Percentiles rank a stretch among this genome's conserved stretches.
phyloP scores from a whole-genome alignment of 768 basidiomycete genomes.

The Termitomyces sp. region DNA sequence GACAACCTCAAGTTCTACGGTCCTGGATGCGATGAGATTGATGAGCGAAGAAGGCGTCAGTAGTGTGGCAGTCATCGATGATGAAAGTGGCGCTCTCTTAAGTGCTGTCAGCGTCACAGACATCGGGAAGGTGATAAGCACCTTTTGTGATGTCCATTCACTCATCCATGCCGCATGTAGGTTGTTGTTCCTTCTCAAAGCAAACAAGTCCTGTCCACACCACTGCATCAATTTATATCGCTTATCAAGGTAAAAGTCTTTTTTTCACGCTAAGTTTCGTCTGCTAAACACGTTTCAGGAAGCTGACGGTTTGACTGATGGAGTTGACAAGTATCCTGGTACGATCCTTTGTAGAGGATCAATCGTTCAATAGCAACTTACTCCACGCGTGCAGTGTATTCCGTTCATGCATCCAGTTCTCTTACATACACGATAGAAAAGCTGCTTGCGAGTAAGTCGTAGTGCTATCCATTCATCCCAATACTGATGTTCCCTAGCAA shows the following conservation, averaged over 20 bases:
- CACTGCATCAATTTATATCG: conserved; percentile 65
- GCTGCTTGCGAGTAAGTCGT: conserved; percentile 68
- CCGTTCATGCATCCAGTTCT: conserved; percentile 58
- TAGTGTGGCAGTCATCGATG: conserved; percentile 73
- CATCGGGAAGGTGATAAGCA: conserved; percentile 56
- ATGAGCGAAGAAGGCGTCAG: conserved; percentile 88
- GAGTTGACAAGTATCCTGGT: conserved; percentile 78
- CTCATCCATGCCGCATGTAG: conserved; percentile 25
- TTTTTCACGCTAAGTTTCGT: neutral
- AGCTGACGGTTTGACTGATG: conserved; percentile 73
- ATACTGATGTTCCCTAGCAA: conserved; percentile 40
- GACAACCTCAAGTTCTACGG: conserved; percentile 51
- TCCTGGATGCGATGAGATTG: conserved; percentile 77
- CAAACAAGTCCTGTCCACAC: conserved; percentile 67
- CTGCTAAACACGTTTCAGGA: conserved; percentile 32
- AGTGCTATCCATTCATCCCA: neutral
- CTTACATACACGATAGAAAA: conserved; percentile 75
- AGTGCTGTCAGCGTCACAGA: conserved; percentile 84
- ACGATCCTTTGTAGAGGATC: neutral
- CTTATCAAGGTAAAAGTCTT: conserved; percentile 55
- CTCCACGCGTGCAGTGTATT: conserved; percentile 50
- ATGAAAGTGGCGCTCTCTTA: conserved; percentile 53
- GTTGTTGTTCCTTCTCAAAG: conserved; percentile 77
- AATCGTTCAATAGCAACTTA: neutral
- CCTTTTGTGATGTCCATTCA: neutral